Evolutionary conservation across 2,329 filamentous ascomycete species (phyloP).

Genomic region (Aspergillus aculeatus): DNA sequence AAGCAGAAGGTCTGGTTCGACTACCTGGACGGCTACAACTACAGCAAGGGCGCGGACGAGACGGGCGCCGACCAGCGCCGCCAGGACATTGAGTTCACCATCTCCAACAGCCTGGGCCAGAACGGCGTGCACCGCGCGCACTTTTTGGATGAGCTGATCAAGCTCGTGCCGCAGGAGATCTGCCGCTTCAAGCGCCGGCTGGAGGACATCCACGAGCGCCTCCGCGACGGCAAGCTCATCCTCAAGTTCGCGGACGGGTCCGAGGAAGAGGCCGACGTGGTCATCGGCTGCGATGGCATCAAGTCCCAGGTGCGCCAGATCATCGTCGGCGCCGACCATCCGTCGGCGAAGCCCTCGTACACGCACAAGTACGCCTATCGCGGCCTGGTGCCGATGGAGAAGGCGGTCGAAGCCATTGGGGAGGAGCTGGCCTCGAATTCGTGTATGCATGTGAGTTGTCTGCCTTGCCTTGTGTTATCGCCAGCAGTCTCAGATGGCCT

Average conservation of each 20-base stretch:
- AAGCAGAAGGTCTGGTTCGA: conserved; percentile 29
- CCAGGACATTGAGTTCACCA: conserved; percentile 26
- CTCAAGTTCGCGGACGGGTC: conserved; percentile 48
- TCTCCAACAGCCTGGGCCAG: conserved; percentile 22
- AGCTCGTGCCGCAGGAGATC: conserved; percentile 27
- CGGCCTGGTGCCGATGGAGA: conserved; percentile 21
- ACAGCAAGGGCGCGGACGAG: background rate
- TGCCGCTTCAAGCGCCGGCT: conserved; percentile 31
- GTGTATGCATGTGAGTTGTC: conserved; percentile 31
- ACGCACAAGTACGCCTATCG: conserved; percentile 50
- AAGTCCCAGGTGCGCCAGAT: conserved; percentile 49
- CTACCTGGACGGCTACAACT: conserved; percentile 21
- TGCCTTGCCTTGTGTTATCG: too few relatives aligned
- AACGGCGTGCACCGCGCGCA: conserved; percentile 32
- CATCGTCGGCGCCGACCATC: conserved; percentile 44
- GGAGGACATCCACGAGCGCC: conserved; percentile 15
- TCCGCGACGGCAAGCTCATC: conserved; percentile 27
- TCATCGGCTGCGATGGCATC: conserved; percentile 52
- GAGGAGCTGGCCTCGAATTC: conserved; percentile 41
- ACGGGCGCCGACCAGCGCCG: conserved; percentile 8
- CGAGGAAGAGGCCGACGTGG: conserved; percentile 41
- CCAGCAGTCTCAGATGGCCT: too few relatives aligned
- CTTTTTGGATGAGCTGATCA: conserved; percentile 37
- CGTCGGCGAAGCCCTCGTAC: conserved; percentile 47
- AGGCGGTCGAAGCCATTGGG: conserved; percentile 48